A percentile compares a stretch with the other conserved stretches of the same genome.
Evolutionary conservation across 768 basidiomycete genomes (phyloP).

Genomic region (Pisolithus sp.): DNA sequence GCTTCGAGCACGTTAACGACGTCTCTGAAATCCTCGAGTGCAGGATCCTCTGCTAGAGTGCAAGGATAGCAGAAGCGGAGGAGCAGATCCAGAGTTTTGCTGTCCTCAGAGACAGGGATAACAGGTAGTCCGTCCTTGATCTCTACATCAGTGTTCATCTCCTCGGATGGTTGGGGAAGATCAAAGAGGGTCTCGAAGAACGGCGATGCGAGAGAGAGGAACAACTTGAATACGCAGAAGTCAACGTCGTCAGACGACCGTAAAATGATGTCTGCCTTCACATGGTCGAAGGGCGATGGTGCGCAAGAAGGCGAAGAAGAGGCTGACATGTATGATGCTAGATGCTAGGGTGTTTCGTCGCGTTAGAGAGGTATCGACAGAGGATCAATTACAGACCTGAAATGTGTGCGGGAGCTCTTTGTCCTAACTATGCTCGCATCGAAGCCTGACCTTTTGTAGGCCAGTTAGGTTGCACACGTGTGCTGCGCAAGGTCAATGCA

Average conservation of each 20-base stretch:
- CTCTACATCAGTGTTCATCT: constrained; percentile 3
- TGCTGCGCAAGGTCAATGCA: too few species aligned
- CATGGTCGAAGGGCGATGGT: constrained; percentile 13
- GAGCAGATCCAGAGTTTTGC: too few species aligned
- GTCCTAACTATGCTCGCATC: too few species aligned
- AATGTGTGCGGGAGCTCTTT: too few species aligned
- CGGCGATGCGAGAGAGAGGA: constrained; percentile 29
- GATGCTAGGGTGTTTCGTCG: too few species aligned
- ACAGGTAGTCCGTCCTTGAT: constrained; percentile 15
- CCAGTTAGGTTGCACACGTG: too few species aligned
- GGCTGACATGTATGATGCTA: too few species aligned
- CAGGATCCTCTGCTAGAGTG: constrained; percentile 15
- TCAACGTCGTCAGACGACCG: constrained; percentile 24
- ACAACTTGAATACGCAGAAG: constrained; percentile 25
- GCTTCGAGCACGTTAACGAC: constrained; percentile 7
- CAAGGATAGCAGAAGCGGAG: background rate
- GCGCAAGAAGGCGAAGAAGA: too few species aligned
- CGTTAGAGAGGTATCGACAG: too few species aligned
- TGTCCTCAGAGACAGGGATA: constrained; percentile 1
- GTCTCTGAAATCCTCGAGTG: constrained; percentile 8
- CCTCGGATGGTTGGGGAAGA: constrained; percentile 19
- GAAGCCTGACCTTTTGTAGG: too few species aligned
- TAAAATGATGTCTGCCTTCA: constrained; percentile 17
- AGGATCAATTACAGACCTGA: too few species aligned
- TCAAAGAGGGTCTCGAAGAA: constrained; percentile 29